Conservation (phyloP, 106 monocot genomes). For the Agapanthus africanus region DNA sequence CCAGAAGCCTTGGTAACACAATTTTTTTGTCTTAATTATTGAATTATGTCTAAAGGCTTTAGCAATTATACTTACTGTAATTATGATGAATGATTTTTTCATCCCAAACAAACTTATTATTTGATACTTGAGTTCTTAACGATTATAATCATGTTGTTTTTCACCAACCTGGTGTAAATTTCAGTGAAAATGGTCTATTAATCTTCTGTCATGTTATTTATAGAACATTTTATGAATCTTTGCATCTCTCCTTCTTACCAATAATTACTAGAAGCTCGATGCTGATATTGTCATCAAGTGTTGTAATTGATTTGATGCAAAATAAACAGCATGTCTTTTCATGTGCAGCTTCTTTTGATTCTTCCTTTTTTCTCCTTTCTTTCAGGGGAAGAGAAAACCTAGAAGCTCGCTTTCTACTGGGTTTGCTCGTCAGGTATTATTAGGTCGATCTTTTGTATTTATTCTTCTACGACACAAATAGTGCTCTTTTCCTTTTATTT, state of each 20-base stretch:
- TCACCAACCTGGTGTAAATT: not conserved
- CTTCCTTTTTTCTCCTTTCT: not conserved
- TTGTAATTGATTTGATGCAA: not conserved
- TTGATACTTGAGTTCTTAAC: not conserved
- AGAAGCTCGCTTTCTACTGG: conserved; percentile 38
- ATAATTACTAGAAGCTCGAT: not conserved
- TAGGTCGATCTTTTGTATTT: not conserved
- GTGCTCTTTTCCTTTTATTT: not conserved
- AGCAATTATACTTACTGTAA: not conserved
- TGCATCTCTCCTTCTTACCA: too few species aligned
- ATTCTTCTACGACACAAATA: not conserved
- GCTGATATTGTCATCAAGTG: not conserved
- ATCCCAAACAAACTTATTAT: not conserved
- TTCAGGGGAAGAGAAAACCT: conserved; percentile 19
- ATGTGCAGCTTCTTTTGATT: not conserved
- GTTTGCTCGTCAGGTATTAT: conserved; percentile 51
- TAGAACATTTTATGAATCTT: too few species aligned
- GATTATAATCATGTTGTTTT: not conserved
- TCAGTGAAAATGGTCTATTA: not conserved
- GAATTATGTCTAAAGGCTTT: not conserved
- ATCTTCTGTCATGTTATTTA: not conserved
- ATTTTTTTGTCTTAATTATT: conserved; percentile 2
- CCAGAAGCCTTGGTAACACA: conserved; percentile 1
- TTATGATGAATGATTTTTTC: not conserved
- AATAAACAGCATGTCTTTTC: not conserved